phyloP scores from a whole-genome alignment of 2,329 filamentous ascomycete genomes.

The Penicillium vulpinum region DNA sequence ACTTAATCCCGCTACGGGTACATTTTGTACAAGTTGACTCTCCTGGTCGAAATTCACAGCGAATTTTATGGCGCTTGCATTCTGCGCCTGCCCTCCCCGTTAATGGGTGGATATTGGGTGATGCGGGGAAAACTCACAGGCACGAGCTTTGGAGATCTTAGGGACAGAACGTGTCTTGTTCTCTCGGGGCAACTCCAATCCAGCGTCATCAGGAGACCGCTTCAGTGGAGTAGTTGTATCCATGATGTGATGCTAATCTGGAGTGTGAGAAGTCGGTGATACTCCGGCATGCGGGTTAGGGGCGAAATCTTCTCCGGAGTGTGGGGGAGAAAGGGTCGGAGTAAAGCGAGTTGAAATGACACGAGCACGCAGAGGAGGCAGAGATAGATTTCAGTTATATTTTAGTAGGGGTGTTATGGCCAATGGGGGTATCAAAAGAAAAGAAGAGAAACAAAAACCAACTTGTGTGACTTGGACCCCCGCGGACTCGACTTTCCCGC shows the following conservation, averaged over 20 bases:
- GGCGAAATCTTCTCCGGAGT: constrained; percentile 19
- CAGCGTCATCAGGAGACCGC: constrained; percentile 39
- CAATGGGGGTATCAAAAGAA: neutral
- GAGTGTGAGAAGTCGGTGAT: constrained; percentile 18
- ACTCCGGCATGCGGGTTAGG: constrained; percentile 24
- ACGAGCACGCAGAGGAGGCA: neutral
- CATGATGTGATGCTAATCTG: constrained; percentile 14
- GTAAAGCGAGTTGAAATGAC: neutral
- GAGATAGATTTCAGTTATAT: neutral
- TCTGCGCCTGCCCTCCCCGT: constrained; percentile 43
- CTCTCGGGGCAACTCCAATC: constrained; percentile 31
- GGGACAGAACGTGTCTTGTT: constrained; percentile 30
- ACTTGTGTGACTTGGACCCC: constrained; percentile 1
- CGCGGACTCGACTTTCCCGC: constrained; percentile 4
- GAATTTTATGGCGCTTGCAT: constrained; percentile 58
- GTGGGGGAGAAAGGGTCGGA: constrained; percentile 2
- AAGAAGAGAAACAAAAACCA: neutral
- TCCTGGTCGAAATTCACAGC: constrained; percentile 53
- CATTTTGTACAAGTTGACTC: constrained; percentile 53
- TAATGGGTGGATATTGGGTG: neutral
- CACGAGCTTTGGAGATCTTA: constrained; percentile 45
- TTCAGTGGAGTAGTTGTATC: constrained; percentile 33
- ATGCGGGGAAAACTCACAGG: constrained; percentile 34
- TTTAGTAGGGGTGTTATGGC: neutral
- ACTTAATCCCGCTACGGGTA: constrained; percentile 51